Base-by-base conservation (phyloP, 2,329 filamentous ascomycete genomes). In the Fusarium sterilihyphosum region DNA sequence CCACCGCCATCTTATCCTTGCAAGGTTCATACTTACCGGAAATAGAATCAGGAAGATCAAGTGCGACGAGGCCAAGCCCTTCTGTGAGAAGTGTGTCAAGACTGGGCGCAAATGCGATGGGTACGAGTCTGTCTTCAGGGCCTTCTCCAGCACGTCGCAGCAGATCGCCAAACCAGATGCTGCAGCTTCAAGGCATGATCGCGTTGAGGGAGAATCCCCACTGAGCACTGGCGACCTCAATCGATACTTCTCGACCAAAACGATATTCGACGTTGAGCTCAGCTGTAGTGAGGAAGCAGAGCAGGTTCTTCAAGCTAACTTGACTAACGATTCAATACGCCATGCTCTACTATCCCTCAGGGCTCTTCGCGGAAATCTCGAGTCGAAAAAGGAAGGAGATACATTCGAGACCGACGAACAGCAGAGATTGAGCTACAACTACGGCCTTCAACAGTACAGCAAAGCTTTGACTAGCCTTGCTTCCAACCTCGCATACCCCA, bases 81-180 rank as follows among this genome's bases (percentile, higher is more conserved):
- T 58, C 31, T 83, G 82, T 68, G 70, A 79, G 49, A 83, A 79
- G 64, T 82, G 82, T 65, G 75, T 82, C 77, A 74, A 70, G 60
- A 85, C 83, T 41, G 83, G 83, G 35, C 84, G 84, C 35, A 82
- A 78, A 50, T 85, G 84, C 50, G 84, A 85, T 54, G 84, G 84
- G 62, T 86, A 85, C 65, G 80, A 83, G 70, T 84, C 83, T 44
- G 78, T 80, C 9, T 85, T 85, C 52, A 79, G 78, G 71, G 8
- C 76, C 40, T 73, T 80, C 47, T 60, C 73, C 53, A 77, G 53
- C 4, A 47, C 18, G 17, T 10, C 22, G 11, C 33, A 24, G 14
- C 26, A 10, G 35, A n/a, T 22, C 35, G 18, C 16, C 26, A 66
- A 79, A 60, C 73, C 67, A 73, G 59, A 44, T 29, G 58, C 66